Evolutionary conservation across 2,329 filamentous ascomycete species (phyloP), one percentile per base, ranked within the genome.

Genomic region (Xylaria sp.): DNA sequence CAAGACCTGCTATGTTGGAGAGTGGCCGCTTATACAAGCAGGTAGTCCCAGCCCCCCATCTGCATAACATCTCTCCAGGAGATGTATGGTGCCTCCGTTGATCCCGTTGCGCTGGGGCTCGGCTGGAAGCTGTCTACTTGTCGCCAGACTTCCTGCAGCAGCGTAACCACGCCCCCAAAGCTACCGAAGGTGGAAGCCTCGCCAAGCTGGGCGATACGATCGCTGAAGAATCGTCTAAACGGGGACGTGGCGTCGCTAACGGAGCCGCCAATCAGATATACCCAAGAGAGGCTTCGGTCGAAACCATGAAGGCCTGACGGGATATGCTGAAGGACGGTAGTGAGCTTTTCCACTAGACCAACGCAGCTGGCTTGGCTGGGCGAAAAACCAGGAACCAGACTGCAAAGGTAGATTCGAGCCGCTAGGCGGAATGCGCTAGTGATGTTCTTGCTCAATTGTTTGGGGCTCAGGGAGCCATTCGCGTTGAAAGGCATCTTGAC

Each of bases 31-130:
- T 83, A 97, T 82, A 98, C 94, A 81, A 98, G 88, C 81, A 98
- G 86, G 83, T 94, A 96, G 80, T 97, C 93, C 94, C 94, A 97
- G 75, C 90, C 90, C 84, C 95, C 96, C 83, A 91, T 89, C 83
- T 89, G 89, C 94, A 98, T 97, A 79, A 95, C 89, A 83, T 97
- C 93, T 83, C 95, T 88, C 95, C 95, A 98, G 90, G 94, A 94
- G 82, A 97, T 89, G 83, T 91, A 91, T 78, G 89, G 90, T 81
- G 83, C 81, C 75, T 80, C 77, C 73, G 79, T 72, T 71, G 74
- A 71, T 67, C 78, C 79, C 70, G 79, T 79, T 78, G 78, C 80
- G 70, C 75, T 77, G 10, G 79, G 76, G 68, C 76, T 81, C 73
- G 74, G 72, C 71, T 77, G 80, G 71, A 83, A 79, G 74, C 81